Evolutionary conservation across 768 basidiomycete genomes (phyloP), one percentile per base, ranked within the genome.

Genomic region (Boletus edulis): DNA sequence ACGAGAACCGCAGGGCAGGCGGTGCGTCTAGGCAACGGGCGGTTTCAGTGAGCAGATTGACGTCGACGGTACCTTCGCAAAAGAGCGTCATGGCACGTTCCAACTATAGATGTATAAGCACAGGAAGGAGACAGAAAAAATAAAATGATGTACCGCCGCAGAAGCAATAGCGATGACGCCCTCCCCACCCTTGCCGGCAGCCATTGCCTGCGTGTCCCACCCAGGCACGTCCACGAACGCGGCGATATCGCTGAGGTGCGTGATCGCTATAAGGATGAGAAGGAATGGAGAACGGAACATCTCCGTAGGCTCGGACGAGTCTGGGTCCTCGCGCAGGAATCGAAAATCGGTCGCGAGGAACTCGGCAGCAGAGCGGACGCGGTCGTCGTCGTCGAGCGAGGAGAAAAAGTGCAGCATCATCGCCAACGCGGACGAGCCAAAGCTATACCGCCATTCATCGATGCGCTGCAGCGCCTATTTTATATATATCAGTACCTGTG

Each of bases 161-260:
- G 52, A 54, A 47, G 52, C 46, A 10, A 54, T 47, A 17, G 46
- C 52, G 20, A 54, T 12, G 20, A 54, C 46, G 46, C 52, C 46
- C 20, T 54, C 52, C 4, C 52, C 46, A n/a, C 39, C 32, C 12
- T 34, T 24, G 11, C 52, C 52, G 34, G 40, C 32, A 9, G 40
- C 52, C 52, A 54, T 54, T 2, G 39, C 46, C 10, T 12, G 46
- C 3, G 32, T 47, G 15, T 54, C 40, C 52, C 52, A 54, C n/a
- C 31, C 52, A 2, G 52, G 46, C 3, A 54, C 46, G 32, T 54
- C 40, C 17, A 54, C 52, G 22, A 4, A 47, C 3, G 46, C 39
- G 0, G 32, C 20, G 2, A 47, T 18, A 5, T 34, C 46, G n/a
- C 32, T 13, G 2, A 54, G 31, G 13, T 54, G 52, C 13, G 52